Conservation (phyloP, 768 basidiomycete genomes). For the Amanita exitialis region DNA sequence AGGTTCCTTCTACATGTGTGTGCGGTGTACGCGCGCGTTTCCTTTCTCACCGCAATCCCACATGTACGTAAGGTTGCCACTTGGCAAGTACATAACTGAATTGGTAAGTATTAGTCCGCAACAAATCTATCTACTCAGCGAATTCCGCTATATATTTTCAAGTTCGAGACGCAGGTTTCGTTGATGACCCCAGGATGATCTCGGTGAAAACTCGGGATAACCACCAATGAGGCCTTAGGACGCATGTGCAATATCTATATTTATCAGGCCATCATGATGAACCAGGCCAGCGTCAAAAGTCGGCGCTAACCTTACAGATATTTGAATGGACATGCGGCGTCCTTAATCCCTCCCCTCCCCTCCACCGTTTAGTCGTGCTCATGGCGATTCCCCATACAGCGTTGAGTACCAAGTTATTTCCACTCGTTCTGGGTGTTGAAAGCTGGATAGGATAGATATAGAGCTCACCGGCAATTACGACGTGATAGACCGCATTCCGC, state of each 20-base stretch:
- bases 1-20: no score
- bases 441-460: background rate
- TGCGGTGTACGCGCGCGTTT: no score
- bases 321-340: background rate
- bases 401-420: background rate
- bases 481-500: conserved; percentile 11
- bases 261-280: background rate
- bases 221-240: background rate
- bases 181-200: background rate
- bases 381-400: background rate
- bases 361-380: background rate
- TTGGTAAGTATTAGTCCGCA: no score
- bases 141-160: no score
- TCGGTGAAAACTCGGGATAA: no score
- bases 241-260: background rate
- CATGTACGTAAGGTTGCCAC: no score
- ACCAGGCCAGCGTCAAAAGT: background rate
- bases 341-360: background rate
- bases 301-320: background rate
- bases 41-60: no score
- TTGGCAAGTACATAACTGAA: no score
- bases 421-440: background rate
- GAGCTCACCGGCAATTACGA: background rate
- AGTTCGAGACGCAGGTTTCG: no score
- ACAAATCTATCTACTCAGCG: no score